phyloP scores from a whole-genome alignment of 768 basidiomycete species.

The Agrocybe chaxingu region DNA sequence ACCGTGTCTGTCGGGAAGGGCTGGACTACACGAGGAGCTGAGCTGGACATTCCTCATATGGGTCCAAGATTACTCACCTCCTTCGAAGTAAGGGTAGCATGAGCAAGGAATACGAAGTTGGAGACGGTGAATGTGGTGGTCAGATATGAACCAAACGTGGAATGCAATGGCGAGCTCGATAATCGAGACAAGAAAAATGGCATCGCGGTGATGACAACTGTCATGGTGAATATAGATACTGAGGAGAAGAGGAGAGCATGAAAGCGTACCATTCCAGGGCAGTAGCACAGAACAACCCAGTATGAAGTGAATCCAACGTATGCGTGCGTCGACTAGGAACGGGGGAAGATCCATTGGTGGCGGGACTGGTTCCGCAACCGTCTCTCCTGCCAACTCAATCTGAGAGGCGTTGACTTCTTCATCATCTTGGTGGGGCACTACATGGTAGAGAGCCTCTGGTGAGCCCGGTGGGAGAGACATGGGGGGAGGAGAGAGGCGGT shows the following conservation, averaged over 20 bases:
- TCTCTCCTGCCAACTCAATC: conserved; percentile 28
- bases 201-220: conserved; percentile 84
- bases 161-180: conserved; percentile 50
- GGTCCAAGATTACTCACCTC: conserved; percentile 40
- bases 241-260: background rate
- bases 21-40: conserved; percentile 41
- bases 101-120: conserved; percentile 69
- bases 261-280: conserved; percentile 81
- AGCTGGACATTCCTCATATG: conserved; percentile 1
- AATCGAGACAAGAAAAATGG: conserved; percentile 78
- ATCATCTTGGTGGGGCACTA: conserved; percentile 33
- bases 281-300: conserved; percentile 78
- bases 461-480: conserved; percentile 28
- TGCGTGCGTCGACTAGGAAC: conserved; percentile 35
- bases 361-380: conserved; percentile 14
- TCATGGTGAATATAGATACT: background rate
- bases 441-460: conserved; percentile 38
- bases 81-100: conserved; percentile 69
- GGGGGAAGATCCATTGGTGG: conserved; percentile 23
- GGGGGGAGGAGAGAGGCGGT: background rate
- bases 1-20: conserved; percentile 54
- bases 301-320: conserved; percentile 66
- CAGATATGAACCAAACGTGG: conserved; percentile 65
- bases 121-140: conserved; percentile 59
- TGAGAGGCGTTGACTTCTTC: conserved; percentile 17